These are phyloP conservation scores for Pogostemon cablin DNA, from an alignment of 257 asterid species.

Conservation along the genomic window DNA sequence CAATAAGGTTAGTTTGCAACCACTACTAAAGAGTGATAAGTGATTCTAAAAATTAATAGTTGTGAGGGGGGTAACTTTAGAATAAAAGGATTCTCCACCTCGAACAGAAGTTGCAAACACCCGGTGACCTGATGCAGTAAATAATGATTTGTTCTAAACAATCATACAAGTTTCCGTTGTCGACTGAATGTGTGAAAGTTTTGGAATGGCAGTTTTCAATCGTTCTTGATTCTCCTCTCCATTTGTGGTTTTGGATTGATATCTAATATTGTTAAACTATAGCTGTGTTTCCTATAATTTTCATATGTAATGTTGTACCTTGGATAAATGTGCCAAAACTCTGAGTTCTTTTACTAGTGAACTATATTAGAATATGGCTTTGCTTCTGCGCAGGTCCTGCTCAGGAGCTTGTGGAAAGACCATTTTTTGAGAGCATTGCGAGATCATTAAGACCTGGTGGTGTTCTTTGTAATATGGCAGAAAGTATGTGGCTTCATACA, in stretches of 20 bases:
- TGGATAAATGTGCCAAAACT: neutral
- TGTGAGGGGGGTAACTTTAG: no score
- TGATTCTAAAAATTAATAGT: no score
- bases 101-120: no score
- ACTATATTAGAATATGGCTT: neutral
- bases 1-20: neutral
- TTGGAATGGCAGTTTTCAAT: neutral
- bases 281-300: neutral
- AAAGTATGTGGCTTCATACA: constrained; percentile 98
- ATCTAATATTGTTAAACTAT: neutral
- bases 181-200: neutral
- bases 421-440: constrained; percentile 83
- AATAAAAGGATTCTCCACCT: no score
- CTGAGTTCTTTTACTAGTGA: neutral
- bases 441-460: constrained; percentile 94
- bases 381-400: constrained; percentile 76
- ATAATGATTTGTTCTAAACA: constrained; percentile 5
- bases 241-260: neutral
- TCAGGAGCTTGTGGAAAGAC: constrained; percentile 87
- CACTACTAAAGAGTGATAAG: no score
- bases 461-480: constrained; percentile 97
- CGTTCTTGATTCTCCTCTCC: constrained; percentile 2
- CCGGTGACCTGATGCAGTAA: neutral
- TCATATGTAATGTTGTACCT: neutral
- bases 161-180: neutral